Conservation (phyloP, 192 early-diverging fungal genomes). For the Backusella liffmaniae region DNA sequence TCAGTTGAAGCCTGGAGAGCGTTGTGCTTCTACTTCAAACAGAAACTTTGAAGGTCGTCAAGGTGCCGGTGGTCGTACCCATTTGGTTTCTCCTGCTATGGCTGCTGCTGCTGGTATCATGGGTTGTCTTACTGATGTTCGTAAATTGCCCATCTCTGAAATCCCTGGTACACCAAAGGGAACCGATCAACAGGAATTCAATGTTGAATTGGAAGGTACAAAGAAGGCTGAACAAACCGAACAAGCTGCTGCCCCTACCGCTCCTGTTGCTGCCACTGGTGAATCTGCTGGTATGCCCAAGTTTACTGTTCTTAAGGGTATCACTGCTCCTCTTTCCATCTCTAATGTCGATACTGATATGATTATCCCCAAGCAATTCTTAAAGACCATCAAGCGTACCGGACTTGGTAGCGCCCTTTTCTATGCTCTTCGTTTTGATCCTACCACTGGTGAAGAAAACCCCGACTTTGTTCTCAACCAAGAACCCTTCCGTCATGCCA, state of each 20-base stretch:
- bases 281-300: conserved; percentile 47
- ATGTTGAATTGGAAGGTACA: conserved; percentile 28
- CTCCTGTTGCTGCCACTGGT: conserved; percentile 10
- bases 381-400: conserved; percentile 73
- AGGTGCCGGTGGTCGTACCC: conserved; percentile 65
- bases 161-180: conserved; percentile 26
- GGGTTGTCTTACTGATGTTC: conserved; percentile 61
- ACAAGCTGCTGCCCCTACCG: conserved; percentile 6
- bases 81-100: conserved; percentile 65
- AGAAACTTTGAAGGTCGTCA: conserved; percentile 75
- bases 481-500: conserved; percentile 46
- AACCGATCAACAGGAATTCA: conserved; percentile 15
- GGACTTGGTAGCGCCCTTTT: conserved; percentile 63
- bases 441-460: conserved; percentile 41
- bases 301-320: conserved; percentile 59
- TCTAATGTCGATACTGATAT: conserved; percentile 72
- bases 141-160: conserved; percentile 45
- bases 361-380: conserved; percentile 77
- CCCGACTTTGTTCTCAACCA: conserved; percentile 65
- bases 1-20: conserved; percentile 63
- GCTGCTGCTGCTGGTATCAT: conserved; percentile 68
- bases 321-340: conserved; percentile 58
- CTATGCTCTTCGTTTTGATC: conserved; percentile 57
- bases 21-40: conserved; percentile 73
- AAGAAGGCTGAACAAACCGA: conserved; percentile 18